Evolutionary conservation across 495 filamentous ascomycete species (phyloP).

Genomic region (Daldinia vernicosa): DNA sequence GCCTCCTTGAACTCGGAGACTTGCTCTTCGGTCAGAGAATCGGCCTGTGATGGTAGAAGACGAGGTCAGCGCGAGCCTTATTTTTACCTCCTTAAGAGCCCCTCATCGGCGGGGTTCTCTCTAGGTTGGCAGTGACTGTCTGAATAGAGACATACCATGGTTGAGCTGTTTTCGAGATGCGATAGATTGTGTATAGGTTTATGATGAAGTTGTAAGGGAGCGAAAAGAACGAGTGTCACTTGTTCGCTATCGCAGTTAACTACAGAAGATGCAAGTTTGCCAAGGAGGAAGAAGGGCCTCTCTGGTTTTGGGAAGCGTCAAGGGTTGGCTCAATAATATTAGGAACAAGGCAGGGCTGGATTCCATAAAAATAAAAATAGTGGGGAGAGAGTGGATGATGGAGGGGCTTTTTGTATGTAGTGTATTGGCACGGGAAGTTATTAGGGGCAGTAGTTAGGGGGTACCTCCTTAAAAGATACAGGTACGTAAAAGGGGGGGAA

Average conservation of each 20-base stretch:
- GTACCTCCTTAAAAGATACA: conserved; percentile 4
- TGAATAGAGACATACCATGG: conserved; percentile 34
- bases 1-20: conserved; percentile 99
- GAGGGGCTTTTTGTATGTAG: conserved; percentile 21
- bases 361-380: conserved; percentile 37
- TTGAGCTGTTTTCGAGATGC: conserved; percentile 23
- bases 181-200: conserved; percentile 3
- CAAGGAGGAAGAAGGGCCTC: conserved; percentile 32
- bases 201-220: conserved; percentile 5
- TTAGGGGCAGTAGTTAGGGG: too few species aligned
- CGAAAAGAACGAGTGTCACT: conserved; percentile 30
- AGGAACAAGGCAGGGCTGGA: conserved; percentile 41
- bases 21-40: conserved; percentile 97
- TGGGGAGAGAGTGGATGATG: conserved; percentile 33
- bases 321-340: conserved; percentile 27
- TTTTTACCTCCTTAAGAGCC: conserved; percentile 31
- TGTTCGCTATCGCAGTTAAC: conserved; percentile 30
- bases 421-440: background rate
- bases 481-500: background rate
- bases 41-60: conserved; percentile 66
- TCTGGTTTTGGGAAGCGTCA: conserved; percentile 33
- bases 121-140: conserved; percentile 31
- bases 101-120: conserved; percentile 43
- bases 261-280: conserved; percentile 29
- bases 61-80: conserved; percentile 41